Conservation (phyloP, 2,329 filamentous ascomycete genomes). For the Verticillium nonalfalfae region DNA sequence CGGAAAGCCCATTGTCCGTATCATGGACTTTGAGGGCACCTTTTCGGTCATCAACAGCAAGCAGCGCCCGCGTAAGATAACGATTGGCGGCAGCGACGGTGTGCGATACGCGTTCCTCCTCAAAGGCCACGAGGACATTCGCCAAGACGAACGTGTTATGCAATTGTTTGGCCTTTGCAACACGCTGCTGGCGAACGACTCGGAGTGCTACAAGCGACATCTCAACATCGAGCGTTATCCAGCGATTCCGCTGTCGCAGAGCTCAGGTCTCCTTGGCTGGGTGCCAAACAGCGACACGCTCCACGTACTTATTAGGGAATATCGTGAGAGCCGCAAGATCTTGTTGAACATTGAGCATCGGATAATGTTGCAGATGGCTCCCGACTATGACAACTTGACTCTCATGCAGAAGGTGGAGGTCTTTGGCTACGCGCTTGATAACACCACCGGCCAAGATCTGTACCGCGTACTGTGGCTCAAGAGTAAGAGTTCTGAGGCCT, state of each 20-base stretch:
- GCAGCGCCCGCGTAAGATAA: slow-evolving; percentile 87
- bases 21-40: slow-evolving; percentile 83
- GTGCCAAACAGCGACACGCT: slow-evolving; percentile 96
- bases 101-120: slow-evolving; percentile 80
- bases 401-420: slow-evolving; percentile 99
- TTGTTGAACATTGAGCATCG: slow-evolving; percentile 98
- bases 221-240: slow-evolving; percentile 94
- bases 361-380: slow-evolving; percentile 99
- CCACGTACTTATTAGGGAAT: slow-evolving; percentile 94
- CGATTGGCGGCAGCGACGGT: slow-evolving; percentile 83
- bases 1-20: slow-evolving; percentile 69
- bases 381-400: slow-evolving; percentile 96
- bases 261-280: slow-evolving; percentile 92
- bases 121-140: slow-evolving; percentile 99
- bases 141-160: slow-evolving; percentile 99
- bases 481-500: slow-evolving; percentile 95
- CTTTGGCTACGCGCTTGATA: slow-evolving; percentile 97
- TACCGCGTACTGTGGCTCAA: slow-evolving; percentile 98
- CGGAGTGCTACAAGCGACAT: slow-evolving; percentile 94
- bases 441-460: slow-evolving; percentile 96
- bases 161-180: slow-evolving; percentile 98
- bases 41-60: slow-evolving; percentile 94
- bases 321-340: slow-evolving; percentile 94
- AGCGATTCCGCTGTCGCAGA: slow-evolving; percentile 94
- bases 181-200: slow-evolving; percentile 86